Evolutionary conservation across 345 rosid species (phyloP).

Genomic region (Gossypium australe): DNA sequence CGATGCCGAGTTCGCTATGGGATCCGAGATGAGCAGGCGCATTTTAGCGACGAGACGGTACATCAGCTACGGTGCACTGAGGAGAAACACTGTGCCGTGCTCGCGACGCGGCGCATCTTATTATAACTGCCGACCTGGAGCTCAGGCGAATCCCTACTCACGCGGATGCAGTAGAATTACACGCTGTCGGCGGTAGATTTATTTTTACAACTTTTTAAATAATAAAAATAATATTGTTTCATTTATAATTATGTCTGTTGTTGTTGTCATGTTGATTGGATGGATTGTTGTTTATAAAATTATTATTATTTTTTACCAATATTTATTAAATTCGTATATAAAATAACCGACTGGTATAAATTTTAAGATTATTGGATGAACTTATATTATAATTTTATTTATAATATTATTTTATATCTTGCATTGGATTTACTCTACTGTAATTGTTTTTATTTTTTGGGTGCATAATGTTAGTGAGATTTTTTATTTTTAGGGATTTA

Average conservation of each 20-base stretch:
- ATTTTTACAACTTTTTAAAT: background rate
- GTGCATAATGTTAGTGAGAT: too few relatives aligned
- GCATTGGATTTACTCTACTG: background rate
- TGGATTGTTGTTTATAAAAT: background rate
- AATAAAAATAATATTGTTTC: background rate
- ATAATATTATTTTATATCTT: background rate
- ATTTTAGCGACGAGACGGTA: conserved; percentile 55
- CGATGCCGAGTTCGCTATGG: conserved; percentile 57
- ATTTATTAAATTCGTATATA: background rate
- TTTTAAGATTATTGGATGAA: background rate
- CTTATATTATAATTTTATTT: background rate
- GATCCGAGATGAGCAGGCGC: conserved; percentile 74
- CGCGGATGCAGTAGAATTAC: conserved; percentile 82
- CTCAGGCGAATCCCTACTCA: conserved; percentile 71
- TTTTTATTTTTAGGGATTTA: too few relatives aligned
- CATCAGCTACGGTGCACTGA: conserved; percentile 90
- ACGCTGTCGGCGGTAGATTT: conserved; percentile 59
- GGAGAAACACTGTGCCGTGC: conserved; percentile 76
- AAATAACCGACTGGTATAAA: background rate
- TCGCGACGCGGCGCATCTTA: conserved; percentile 89
- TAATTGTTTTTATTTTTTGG: background rate
- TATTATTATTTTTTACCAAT: background rate
- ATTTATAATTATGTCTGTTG: background rate
- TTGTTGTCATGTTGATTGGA: background rate
- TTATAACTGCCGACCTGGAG: conserved; percentile 74